Base-by-base conservation (phyloP, 495 filamentous ascomycete species). In the Tuber brumale region DNA sequence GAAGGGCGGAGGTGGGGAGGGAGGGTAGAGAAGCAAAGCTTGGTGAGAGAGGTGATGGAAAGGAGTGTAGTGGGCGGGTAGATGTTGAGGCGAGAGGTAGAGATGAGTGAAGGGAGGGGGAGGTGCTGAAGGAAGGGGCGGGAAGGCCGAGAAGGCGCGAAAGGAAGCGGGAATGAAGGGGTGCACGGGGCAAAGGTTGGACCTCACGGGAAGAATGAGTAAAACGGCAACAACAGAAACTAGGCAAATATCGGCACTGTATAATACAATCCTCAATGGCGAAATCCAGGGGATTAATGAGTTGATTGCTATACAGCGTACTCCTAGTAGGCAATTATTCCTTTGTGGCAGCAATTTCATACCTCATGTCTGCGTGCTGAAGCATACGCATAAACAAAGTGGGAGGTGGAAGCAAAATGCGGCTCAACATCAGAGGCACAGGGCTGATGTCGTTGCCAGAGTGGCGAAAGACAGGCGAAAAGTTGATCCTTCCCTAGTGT, bases 1-100 rank as follows among this genome's bases (percentile, higher is more conserved):
- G 51, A 73, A 10, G 69, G 27, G 66, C 27, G 66, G 70, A 75
- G 70, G 44, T 46, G 66, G 37, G 39, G 48, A 44, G 71, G 69
- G 43, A 42, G 51, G 48, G 35, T n/a, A 43, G 35, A 44, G 46
- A 37, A 76, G 66, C 27, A 61, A 76, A 19, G 6, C 6, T 35
- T n/a, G n/a, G 69, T 14, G 57, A 31, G 31, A 39, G 39, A 41
- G 69, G 19, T 10, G 42, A 66, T 57, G 37, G 69, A 23, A 10
- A 37, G n/a, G 45, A 21, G 46, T 39, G 18, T 23, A 37, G 48
- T 31, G n/a, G 46, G 69, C 45, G 37, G 73, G 27, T 74, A 9
- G 72, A 46, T 37, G 19, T 57, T 14, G 23, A 42, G 45, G 73
- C 37, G n/a, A 45, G 61, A 27, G 46, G 27, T 27, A 70, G 70